Conservation (phyloP, 2,329 filamentous ascomycete species). For the Mycocentrospora acerina region DNA sequence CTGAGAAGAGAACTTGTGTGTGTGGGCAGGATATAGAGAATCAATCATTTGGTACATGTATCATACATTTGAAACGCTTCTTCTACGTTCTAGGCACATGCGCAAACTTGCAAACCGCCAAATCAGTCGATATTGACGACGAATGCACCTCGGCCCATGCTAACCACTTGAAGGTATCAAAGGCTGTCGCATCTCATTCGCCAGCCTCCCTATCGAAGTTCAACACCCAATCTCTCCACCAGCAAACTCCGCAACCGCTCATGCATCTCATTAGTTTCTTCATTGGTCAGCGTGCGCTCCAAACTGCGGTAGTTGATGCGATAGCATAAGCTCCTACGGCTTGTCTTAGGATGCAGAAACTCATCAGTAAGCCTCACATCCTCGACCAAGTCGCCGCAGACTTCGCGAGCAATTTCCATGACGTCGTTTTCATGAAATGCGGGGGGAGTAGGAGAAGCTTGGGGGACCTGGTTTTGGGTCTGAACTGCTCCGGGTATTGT, state of each 20-base stretch:
- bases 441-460: constrained; percentile 38
- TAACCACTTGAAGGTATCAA: neutral
- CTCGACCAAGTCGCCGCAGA: constrained; percentile 82
- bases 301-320: constrained; percentile 90
- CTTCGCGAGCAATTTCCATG: constrained; percentile 88
- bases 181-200: too few relatives aligned
- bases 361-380: constrained; percentile 82
- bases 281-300: constrained; percentile 84
- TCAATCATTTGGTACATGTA: too few relatives aligned
- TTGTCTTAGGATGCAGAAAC: constrained; percentile 85
- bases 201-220: constrained; percentile 61
- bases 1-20: too few relatives aligned
- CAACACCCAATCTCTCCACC: constrained; percentile 72
- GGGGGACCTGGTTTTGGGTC: constrained; percentile 20
- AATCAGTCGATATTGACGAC: neutral
- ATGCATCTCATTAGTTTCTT: constrained; percentile 77
- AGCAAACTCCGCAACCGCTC: constrained; percentile 65
- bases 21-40: too few relatives aligned
- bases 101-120: too few relatives aligned
- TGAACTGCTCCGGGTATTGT: constrained; percentile 12
- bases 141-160: neutral
- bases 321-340: constrained; percentile 83
- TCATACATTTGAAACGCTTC: too few relatives aligned
- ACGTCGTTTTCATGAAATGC: constrained; percentile 91
- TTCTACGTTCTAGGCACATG: too few relatives aligned